Evolutionary conservation across 129 eudicot species (phyloP).

Genomic region (Solidago caesia): DNA sequence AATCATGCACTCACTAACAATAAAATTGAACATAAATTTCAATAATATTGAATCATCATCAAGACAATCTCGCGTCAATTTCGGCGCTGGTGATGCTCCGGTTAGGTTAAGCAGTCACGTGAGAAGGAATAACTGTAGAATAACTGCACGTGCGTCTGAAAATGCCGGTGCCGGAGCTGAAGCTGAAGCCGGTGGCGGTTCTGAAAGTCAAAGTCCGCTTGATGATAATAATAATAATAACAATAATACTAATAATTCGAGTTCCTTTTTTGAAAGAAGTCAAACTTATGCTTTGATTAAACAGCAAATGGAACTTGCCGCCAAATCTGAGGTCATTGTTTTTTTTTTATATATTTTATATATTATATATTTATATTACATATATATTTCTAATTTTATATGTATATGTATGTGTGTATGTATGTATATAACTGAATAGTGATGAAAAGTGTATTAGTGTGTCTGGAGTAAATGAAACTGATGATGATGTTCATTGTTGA

Average conservation of each 20-base stretch:
- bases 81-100: not conserved
- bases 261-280: slow-evolving; percentile 56
- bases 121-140: slow-evolving; percentile 32
- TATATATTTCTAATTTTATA: not conserved
- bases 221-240: no score
- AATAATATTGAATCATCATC: slow-evolving; percentile 9
- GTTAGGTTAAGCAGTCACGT: not conserved
- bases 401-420: no score
- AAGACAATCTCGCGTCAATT: not conserved
- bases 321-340: slow-evolving; percentile 74
- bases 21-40: slow-evolving; percentile 46
- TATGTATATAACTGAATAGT: no score
- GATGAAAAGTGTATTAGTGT: not conserved
- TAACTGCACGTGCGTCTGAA: slow-evolving; percentile 58
- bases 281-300: slow-evolving; percentile 82
- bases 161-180: slow-evolving; percentile 46
- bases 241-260: slow-evolving; percentile 12
- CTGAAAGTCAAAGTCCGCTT: slow-evolving; percentile 41
- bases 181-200: slow-evolving; percentile 26
- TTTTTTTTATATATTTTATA: not conserved
- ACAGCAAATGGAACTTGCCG: slow-evolving; percentile 95
- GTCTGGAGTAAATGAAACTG: not conserved
- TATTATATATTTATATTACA: not conserved
- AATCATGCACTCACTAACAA: slow-evolving; percentile 58
- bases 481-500: not conserved